Evolutionary conservation across 768 basidiomycete species (phyloP).

Genomic region (Kwoniella sp.): DNA sequence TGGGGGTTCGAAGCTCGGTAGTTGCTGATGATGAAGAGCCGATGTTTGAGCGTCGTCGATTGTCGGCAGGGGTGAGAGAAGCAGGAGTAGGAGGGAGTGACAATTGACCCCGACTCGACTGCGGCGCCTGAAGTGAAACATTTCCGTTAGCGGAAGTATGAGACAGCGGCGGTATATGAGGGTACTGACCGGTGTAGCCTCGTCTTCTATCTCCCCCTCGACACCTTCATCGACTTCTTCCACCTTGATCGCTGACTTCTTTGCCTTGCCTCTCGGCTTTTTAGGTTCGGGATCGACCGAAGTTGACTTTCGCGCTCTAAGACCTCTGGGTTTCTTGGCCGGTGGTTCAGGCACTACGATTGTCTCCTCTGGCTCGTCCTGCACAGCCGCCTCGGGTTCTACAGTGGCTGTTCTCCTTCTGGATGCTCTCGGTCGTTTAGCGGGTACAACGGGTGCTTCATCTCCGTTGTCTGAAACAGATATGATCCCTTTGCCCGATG

Average conservation of each 20-base stretch:
- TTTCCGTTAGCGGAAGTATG: background rate
- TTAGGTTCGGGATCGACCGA: slow-evolving; percentile 20
- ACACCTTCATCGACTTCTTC: slow-evolving; percentile 22
- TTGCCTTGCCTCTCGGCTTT: slow-evolving; percentile 13
- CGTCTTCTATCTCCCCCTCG: slow-evolving; percentile 23
- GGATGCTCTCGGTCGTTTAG: slow-evolving; percentile 27
- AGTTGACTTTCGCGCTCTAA: slow-evolving; percentile 7
- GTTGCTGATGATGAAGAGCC: slow-evolving; percentile 17
- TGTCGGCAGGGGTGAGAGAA: background rate
- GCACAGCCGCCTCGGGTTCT: background rate
- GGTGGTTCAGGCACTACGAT: slow-evolving; percentile 4
- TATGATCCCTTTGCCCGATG: slow-evolving; percentile 40
- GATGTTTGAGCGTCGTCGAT: slow-evolving; percentile 12
- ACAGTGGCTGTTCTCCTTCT: slow-evolving; percentile 5
- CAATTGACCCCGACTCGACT: slow-evolving; percentile 18
- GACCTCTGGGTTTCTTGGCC: slow-evolving; percentile 17
- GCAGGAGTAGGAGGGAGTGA: slow-evolving; percentile 22
- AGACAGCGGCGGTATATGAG: background rate
- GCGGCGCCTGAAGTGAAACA: slow-evolving; percentile 18
- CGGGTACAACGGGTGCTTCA: slow-evolving; percentile 22
- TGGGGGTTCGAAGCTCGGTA: slow-evolving; percentile 19
- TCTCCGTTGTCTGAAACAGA: slow-evolving; percentile 34
- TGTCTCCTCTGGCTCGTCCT: slow-evolving; percentile 4
- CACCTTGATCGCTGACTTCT: slow-evolving; percentile 17
- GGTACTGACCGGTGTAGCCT: slow-evolving; percentile 21